Evolutionary conservation across 108 stramenopile species (phyloP).

Genomic region (Skeletonema marinoi): DNA sequence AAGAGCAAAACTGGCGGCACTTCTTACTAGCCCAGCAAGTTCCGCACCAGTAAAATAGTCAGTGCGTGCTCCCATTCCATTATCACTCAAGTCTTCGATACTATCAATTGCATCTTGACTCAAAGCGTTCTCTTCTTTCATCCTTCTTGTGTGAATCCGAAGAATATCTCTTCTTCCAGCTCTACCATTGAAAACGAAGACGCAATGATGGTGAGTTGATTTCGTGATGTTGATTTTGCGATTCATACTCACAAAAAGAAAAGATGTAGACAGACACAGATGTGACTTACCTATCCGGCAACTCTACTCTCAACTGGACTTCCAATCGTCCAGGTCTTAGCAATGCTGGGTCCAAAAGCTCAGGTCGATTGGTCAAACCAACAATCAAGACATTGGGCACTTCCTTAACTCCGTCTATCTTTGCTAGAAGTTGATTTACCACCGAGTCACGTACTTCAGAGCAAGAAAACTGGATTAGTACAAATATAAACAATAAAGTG

Average conservation of each 20-base stretch:
- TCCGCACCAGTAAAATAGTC: conserved; percentile 92
- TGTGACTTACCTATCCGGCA: conserved; percentile 58
- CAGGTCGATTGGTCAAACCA: conserved; percentile 88
- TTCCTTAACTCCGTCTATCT: conserved; percentile 81
- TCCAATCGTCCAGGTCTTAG: conserved; percentile 89
- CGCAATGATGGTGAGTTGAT: background rate
- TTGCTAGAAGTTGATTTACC: conserved; percentile 86
- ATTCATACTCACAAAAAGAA: background rate
- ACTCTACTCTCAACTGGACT: conserved; percentile 81
- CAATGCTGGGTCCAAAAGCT: conserved; percentile 84
- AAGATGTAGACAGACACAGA: background rate
- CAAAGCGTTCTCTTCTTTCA: conserved; percentile 80
- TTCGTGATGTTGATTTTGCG: too few species aligned
- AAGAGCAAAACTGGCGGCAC: conserved; percentile 86
- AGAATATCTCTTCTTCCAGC: conserved; percentile 78
- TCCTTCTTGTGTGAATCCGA: conserved; percentile 85
- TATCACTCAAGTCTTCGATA: conserved; percentile 66
- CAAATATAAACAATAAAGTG: background rate
- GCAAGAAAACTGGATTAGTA: background rate
- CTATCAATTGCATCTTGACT: conserved; percentile 48
- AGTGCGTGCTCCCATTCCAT: conserved; percentile 65
- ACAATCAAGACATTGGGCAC: conserved; percentile 79
- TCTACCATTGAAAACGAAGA: background rate
- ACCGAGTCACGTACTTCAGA: conserved; percentile 72
- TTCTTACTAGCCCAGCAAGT: conserved; percentile 85